Percentiles rank a stretch among this genome's conserved stretches.
phyloP scores from a whole-genome alignment of 306 rosid genomes.

The Boehmeria nivea region DNA sequence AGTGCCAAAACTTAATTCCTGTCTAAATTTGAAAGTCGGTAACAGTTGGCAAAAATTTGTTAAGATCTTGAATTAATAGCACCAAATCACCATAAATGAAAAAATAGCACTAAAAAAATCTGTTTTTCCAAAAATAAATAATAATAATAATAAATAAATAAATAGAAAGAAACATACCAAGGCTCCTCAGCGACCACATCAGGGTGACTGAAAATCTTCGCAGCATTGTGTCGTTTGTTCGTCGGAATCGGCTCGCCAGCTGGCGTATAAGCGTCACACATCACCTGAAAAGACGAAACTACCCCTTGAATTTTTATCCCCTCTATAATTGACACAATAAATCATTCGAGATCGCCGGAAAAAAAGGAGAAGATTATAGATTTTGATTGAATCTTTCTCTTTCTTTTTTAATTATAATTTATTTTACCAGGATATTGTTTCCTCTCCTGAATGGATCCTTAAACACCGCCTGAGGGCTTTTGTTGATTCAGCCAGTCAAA shows the following conservation, averaged over 20 bases:
- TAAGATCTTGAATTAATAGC: too few species aligned
- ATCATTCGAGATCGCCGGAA: too few species aligned
- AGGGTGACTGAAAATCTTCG: constrained; percentile 39
- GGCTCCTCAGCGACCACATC: constrained; percentile 47
- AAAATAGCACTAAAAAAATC: too few species aligned
- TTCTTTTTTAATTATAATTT: background rate
- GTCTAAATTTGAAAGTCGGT: too few species aligned
- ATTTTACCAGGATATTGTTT: constrained; percentile 40
- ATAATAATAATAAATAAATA: background rate
- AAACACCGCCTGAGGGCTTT: constrained; percentile 46
- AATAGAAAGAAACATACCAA: constrained; percentile 32
- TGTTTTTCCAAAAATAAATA: too few species aligned
- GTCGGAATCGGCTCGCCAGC: constrained; percentile 50
- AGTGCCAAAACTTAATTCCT: too few species aligned
- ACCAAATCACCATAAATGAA: too few species aligned
- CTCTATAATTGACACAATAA: too few species aligned
- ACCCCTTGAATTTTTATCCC: background rate
- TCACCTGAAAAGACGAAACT: constrained; percentile 28
- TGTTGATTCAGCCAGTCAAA: background rate
- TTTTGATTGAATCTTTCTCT: too few species aligned
- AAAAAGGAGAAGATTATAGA: too few species aligned
- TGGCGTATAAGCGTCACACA: constrained; percentile 45
- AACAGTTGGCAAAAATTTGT: too few species aligned
- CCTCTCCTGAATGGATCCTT: constrained; percentile 55
- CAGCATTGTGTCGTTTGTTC: constrained; percentile 40